Base-by-base conservation (phyloP, 2,329 filamentous ascomycete species). In the Cordyceps cicadae region DNA sequence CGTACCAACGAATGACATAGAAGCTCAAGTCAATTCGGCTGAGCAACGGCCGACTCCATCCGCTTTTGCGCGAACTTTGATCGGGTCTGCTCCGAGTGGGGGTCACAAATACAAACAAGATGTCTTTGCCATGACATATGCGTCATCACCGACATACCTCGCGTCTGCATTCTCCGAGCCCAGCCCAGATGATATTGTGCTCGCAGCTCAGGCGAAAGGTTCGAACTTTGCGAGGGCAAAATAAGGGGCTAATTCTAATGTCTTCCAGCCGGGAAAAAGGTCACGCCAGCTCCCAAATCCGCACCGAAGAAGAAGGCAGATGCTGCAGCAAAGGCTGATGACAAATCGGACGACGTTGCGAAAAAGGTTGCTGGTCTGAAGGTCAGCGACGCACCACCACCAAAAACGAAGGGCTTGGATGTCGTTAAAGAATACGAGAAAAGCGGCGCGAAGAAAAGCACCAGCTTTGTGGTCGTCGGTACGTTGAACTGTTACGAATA, bases 401-500 rank as follows among this genome's bases (percentile, higher is more conserved):
- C 83, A 3, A 86, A 82, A 69, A 87, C 81, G 67, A 96, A 95
- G 71, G 92, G 94, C 60, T 75, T 97, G 21, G 85, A 97, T 72
- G 92, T 97, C 3, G 69, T 93, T 39, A 84, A 85, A 52, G 92
- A 96, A 70, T 93, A 88, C 69, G 83, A 88, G 67, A 91, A 87
- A 65, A 82, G 85, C 57, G 83, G 86, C 58, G 81, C 81, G 66
- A 97, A 97, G 75, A 89, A 87, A 66, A 87, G 85, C 59, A 88
- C 89, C 48, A 96, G 91, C 70, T 96, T 97, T 74, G 92, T 96
- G 8, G 92, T 97, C 39, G 92, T 96, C 67, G 92, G 90, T 92
- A 77, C 67, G 85, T 68, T 4, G 67, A 49, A n/a, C 55, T 54
- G 54, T 64, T 69, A 64, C 0, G 11, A n/a, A 21, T 34, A 34